Percentiles rank a stretch among this genome's conserved stretches.
Conservation (phyloP, 139 green algal species). For the Desmodesmus armatus region DNA sequence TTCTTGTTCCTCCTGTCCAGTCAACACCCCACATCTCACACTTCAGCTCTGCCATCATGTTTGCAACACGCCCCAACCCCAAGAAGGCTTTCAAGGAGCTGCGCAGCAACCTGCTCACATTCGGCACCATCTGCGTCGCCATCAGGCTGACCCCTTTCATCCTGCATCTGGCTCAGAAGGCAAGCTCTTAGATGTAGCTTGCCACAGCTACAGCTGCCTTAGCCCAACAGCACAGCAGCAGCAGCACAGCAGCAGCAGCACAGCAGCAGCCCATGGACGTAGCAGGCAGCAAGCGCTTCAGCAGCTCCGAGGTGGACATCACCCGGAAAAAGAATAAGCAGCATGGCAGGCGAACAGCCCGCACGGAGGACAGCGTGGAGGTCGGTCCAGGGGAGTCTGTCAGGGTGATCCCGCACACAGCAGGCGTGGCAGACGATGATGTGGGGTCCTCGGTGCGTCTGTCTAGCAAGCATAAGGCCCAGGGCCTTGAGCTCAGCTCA, state of each 20-base stretch:
- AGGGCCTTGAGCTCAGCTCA: constrained; percentile 67
- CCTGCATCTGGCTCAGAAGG: constrained; percentile 58
- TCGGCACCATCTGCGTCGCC: constrained; percentile 59
- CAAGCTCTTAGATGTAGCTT: neutral
- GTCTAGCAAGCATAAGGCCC: constrained; percentile 67
- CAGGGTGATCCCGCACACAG: neutral
- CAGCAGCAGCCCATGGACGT: no score
- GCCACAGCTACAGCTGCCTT: no score
- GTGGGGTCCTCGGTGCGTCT: constrained; percentile 52
- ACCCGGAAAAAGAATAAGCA: no score
- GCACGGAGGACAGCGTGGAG: constrained; percentile 50
- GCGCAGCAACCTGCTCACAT: constrained; percentile 54
- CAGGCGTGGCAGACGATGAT: constrained; percentile 46
- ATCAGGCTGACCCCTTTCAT: constrained; percentile 71
- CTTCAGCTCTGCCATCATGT: no score
- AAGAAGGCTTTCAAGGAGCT: constrained; percentile 62
- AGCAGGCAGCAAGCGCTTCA: constrained; percentile 47
- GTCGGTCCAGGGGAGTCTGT: constrained; percentile 41
- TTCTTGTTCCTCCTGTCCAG: no score
- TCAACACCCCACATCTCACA: no score
- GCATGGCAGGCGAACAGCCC: no score
- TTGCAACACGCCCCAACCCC: constrained; percentile 54
- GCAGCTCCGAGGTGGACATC: no score
- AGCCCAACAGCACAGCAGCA: constrained; percentile 39
- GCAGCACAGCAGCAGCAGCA: no score